These are phyloP conservation scores for Saussurea involucrata DNA, from an alignment of 129 eudicot species.

Conservation along the genomic window DNA sequence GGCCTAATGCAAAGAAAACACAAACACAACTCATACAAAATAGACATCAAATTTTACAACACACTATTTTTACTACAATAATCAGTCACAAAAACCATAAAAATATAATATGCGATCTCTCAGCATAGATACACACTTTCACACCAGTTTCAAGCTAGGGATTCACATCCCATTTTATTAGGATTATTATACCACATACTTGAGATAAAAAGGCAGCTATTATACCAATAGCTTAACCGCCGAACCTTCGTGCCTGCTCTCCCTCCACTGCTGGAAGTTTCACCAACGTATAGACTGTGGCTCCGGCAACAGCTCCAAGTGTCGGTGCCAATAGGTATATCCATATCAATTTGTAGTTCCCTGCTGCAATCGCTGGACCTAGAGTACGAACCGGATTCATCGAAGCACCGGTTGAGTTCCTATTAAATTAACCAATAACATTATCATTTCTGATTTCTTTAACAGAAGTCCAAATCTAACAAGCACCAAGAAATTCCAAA, in stretches of 20 bases:
- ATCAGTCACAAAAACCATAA: constrained; percentile 11
- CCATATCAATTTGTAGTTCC: constrained; percentile 76
- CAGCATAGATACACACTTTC: background rate
- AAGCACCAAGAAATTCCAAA: background rate
- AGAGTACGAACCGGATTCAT: constrained; percentile 89
- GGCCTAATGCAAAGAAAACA: too few species aligned
- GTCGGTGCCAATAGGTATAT: constrained; percentile 77
- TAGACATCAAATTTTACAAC: background rate
- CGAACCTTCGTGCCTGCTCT: constrained; percentile 68
- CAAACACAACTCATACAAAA: too few species aligned
- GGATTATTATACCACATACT: constrained; percentile 22
- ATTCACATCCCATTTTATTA: constrained; percentile 18
- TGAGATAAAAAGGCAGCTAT: background rate
- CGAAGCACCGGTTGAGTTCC: constrained; percentile 76
- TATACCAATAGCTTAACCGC: constrained; percentile 36
- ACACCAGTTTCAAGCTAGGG: constrained; percentile 10
- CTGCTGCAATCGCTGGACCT: constrained; percentile 91
- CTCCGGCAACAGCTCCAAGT: constrained; percentile 77
- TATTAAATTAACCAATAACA: constrained; percentile 7
- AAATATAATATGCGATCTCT: background rate
- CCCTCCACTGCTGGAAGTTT: constrained; percentile 60
- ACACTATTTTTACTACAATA: constrained; percentile 18
- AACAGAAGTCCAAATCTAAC: background rate
- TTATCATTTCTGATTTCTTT: background rate
- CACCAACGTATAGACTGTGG: constrained; percentile 66